Percentiles rank a stretch among this genome's conserved stretches.
phyloP scores from a whole-genome alignment of 2,329 filamentous ascomycete genomes.

The Penicillium sp. region DNA sequence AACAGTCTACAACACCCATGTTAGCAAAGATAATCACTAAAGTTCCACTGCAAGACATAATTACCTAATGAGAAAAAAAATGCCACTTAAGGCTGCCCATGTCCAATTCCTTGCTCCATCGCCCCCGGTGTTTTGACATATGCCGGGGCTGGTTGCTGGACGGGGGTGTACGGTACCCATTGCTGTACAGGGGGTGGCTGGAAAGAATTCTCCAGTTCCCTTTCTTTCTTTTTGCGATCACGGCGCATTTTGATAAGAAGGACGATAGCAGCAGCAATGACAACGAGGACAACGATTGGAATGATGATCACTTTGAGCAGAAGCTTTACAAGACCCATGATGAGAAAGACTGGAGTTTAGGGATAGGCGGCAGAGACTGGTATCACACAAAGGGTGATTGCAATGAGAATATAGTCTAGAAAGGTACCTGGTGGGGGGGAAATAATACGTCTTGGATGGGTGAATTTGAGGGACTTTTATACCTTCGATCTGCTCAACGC shows the following conservation, averaged over 20 bases:
- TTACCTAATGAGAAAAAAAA: background rate
- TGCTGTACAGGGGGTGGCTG: slow-evolving; percentile 19
- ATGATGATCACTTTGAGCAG: slow-evolving; percentile 23
- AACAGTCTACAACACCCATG: background rate
- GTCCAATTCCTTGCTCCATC: slow-evolving; percentile 14
- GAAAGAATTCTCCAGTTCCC: slow-evolving; percentile 9
- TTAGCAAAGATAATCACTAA: background rate
- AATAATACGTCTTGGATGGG: background rate
- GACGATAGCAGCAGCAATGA: slow-evolving; percentile 6
- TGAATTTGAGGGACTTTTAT: background rate
- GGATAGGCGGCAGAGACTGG: background rate
- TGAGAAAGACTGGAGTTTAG: background rate
- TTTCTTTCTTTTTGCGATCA: slow-evolving; percentile 13
- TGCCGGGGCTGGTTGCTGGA: slow-evolving; percentile 19
- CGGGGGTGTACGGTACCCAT: slow-evolving; percentile 13
- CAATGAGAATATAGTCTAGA: background rate
- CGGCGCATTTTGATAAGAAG: slow-evolving; percentile 15
- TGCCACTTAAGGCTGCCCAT: background rate
- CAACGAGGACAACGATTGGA: slow-evolving; percentile 16
- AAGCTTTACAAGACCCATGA: slow-evolving; percentile 21
- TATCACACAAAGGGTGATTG: background rate
- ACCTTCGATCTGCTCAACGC: background rate
- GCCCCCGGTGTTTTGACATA: slow-evolving; percentile 6
- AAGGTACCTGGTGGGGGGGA: background rate
- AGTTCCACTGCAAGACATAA: background rate